Base-by-base conservation (phyloP, 495 filamentous ascomycete species). In the Acidomyces sp. region DNA sequence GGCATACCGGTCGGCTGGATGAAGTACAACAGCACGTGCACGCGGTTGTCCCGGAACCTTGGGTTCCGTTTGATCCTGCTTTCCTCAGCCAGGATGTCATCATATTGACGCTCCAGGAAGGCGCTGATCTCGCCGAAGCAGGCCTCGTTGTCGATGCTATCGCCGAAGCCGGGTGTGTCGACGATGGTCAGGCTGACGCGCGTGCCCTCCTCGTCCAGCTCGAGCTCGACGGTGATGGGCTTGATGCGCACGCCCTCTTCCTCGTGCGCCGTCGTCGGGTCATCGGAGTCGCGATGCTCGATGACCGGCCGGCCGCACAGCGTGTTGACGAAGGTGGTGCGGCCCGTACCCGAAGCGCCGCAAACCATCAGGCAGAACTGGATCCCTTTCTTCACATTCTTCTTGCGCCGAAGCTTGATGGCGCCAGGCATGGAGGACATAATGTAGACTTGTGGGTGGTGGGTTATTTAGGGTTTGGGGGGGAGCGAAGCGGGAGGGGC, bases 351-450 rank as follows among this genome's bases (percentile, higher is more conserved):
- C 53, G 87, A 94, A 57, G 90, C 88, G 67, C 90, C 90, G 62
- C 92, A 96, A 53, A 97, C 90, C 90, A 97, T 97, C 78, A 97
- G 60, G 68, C 88, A 96, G 71, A 97, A 97, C 72, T 96, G 92
- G 57, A 97, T 95, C 52, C 90, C 90, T 80, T 96, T 97, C 81
- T 97, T 97, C 67, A 96, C 88, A 73, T 96, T 95, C 77, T 97
- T 97, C 87, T 97, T 97, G 60, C 85, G 79, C 66, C 90, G 87
- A 62, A 93, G 86, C 80, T 92, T 86, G 62, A 87, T 40, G 33
- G 45, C 37, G 23, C n/a, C n/a, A n/a, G 20, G n/a, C 13, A 32
- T 41, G 25, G 36, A 35, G 18, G 45, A 38, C 44, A 49, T 52
- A 31, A 21, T 28, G 29, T 33, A 28, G 11, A 17, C 9, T 20